These are phyloP conservation scores for Talaromyces sp. DNA, from an alignment of 2,329 filamentous ascomycete species.

Conservation along the genomic window DNA sequence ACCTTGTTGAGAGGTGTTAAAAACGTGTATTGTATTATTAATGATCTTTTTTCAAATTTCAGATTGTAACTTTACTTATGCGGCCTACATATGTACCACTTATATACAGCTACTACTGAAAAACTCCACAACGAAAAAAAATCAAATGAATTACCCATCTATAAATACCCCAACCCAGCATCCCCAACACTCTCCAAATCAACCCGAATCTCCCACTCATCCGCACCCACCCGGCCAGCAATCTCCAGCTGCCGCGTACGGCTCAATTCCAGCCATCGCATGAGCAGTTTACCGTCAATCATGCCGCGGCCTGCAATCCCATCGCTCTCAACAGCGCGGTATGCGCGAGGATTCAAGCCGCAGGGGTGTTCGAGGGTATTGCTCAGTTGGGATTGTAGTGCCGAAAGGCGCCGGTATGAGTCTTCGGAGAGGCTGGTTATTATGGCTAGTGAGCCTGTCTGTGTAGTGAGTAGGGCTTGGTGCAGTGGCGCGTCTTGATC, in stretches of 20 bases:
- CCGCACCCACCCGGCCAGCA: constrained; percentile 64
- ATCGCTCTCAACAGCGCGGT: constrained; percentile 56
- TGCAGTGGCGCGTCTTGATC: constrained; percentile 31
- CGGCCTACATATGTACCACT: no score
- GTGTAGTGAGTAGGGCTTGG: constrained; percentile 64
- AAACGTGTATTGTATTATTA: not conserved
- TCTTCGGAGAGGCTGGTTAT: constrained; percentile 74
- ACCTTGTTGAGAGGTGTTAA: not conserved
- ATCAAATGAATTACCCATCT: not conserved
- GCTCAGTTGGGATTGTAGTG: constrained; percentile 72
- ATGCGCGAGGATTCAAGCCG: constrained; percentile 77
- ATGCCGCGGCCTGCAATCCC: constrained; percentile 54
- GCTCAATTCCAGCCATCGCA: constrained; percentile 69
- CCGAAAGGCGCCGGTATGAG: constrained; percentile 75
- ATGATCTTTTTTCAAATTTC: not conserved
- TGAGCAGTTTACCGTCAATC: constrained; percentile 72
- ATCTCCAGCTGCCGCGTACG: constrained; percentile 68
- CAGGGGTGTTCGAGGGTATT: constrained; percentile 70
- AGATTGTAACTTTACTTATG: not conserved
- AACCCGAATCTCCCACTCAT: constrained; percentile 61
- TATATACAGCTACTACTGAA: not conserved
- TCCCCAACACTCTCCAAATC: constrained; percentile 65
- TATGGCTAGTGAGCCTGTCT: constrained; percentile 70
- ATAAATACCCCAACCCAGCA: constrained; percentile 51
- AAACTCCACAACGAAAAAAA: no score